A percentile compares a stretch with the other conserved stretches of the same genome.
phyloP scores from a whole-genome alignment of 805 yeast species.

The Clavispora fructus region DNA sequence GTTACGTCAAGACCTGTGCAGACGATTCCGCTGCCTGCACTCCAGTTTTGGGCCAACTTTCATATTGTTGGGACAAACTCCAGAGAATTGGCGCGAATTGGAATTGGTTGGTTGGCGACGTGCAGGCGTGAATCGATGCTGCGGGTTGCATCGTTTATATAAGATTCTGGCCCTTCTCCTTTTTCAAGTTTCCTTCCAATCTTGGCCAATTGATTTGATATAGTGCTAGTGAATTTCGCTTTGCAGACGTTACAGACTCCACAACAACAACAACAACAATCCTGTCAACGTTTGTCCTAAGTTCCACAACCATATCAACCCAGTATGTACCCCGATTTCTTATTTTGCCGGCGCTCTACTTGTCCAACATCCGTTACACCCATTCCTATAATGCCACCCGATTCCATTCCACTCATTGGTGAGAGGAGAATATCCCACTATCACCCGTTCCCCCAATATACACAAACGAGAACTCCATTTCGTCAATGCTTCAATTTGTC shows the following conservation, averaged over 20 bases:
- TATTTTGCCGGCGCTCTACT: neutral
- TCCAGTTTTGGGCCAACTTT: constrained; percentile 16
- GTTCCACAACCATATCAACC: neutral
- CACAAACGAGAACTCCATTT: too few relatives aligned
- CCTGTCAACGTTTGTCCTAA: neutral
- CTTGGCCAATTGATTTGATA: neutral
- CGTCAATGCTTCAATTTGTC: too few relatives aligned
- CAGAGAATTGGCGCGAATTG: neutral
- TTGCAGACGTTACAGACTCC: neutral
- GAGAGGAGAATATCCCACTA: too few relatives aligned
- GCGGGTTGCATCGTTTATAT: constrained; percentile 1
- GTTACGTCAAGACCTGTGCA: constrained; percentile 16
- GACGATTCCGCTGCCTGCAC: constrained; percentile 8
- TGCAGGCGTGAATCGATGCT: constrained; percentile 1
- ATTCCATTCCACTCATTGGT: too few relatives aligned
- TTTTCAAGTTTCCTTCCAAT: neutral
- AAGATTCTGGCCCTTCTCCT: neutral
- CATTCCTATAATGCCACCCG: too few relatives aligned
- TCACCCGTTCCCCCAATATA: too few relatives aligned
- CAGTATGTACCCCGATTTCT: neutral
- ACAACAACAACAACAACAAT: neutral
- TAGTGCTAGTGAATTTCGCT: neutral
- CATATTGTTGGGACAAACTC: constrained; percentile 13
- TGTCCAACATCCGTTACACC: too few relatives aligned
- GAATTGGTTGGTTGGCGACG: neutral